Conservation (phyloP, 1,284 basidiomycete genomes). For the Macrocystidia cucumis region DNA sequence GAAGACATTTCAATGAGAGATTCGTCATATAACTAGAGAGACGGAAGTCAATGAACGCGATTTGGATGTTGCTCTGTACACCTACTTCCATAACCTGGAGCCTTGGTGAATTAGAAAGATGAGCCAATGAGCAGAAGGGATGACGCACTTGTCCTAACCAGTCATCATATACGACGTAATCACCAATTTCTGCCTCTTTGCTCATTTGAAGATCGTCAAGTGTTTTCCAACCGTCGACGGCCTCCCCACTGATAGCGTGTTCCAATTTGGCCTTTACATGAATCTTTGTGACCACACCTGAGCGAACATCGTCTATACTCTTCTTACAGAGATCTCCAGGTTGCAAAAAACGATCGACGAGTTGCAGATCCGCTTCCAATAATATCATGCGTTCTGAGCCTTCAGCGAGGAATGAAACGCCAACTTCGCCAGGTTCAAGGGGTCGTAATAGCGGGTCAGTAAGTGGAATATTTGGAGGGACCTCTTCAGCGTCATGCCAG, state of each 20-base stretch:
- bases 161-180: conserved; percentile 76
- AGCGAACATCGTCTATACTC: conserved; percentile 61
- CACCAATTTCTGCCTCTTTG: conserved; percentile 63
- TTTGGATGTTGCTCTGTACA: conserved; percentile 8
- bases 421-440: conserved; percentile 76
- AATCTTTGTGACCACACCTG: conserved; percentile 69
- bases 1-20: conserved; percentile 57
- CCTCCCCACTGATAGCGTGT: conserved; percentile 66
- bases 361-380: conserved; percentile 57
- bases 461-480: conserved; percentile 34
- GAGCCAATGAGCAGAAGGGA: conserved; percentile 4
- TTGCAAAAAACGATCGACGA: conserved; percentile 77
- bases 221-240: conserved; percentile 58
- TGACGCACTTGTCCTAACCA: conserved; percentile 83
- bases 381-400: conserved; percentile 61
- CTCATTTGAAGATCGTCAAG: conserved; percentile 52
- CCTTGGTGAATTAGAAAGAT: conserved; percentile 9
- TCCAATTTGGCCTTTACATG: conserved; percentile 60
- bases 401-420: conserved; percentile 62
- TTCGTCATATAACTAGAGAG: conserved; percentile 76
- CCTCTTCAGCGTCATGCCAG: conserved; percentile 76
- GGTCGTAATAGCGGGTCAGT: conserved; percentile 69
- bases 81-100: conserved; percentile 42
- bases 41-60: conserved; percentile 1
- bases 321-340: conserved; percentile 83